Evolutionary conservation across 345 rosid species (phyloP).

Genomic region (Brassica juncea): DNA sequence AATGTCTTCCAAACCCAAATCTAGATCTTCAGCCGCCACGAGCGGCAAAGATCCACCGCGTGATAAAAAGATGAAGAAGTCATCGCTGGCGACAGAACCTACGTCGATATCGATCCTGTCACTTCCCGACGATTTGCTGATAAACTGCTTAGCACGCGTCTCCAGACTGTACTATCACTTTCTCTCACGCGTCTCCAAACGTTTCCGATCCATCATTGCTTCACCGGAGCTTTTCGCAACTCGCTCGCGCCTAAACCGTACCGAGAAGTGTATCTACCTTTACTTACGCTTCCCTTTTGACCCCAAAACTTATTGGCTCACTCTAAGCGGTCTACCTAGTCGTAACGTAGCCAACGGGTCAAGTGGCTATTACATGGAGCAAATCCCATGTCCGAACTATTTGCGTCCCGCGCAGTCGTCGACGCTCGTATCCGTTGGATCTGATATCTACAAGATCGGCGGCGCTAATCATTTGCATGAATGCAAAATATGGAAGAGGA

Average conservation of each 20-base stretch:
- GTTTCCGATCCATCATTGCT: slow-evolving; percentile 48
- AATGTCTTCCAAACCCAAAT: neutral
- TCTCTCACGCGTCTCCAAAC: slow-evolving; percentile 56
- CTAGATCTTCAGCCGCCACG: neutral
- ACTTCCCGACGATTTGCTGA: slow-evolving; percentile 60
- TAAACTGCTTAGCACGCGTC: slow-evolving; percentile 59
- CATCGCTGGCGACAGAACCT: neutral
- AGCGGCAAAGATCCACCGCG: neutral
- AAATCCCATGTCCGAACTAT: slow-evolving; percentile 18
- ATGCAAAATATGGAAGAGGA: neutral
- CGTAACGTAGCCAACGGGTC: neutral
- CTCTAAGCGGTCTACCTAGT: slow-evolving; percentile 35
- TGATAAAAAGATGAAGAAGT: neutral
- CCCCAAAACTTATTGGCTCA: slow-evolving; percentile 43
- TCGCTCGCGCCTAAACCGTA: slow-evolving; percentile 38
- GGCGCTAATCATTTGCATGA: slow-evolving; percentile 43
- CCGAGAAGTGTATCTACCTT: slow-evolving; percentile 58
- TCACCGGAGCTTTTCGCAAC: slow-evolving; percentile 54
- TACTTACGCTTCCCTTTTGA: slow-evolving; percentile 47
- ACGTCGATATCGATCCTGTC: neutral
- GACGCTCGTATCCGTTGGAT: slow-evolving; percentile 50
- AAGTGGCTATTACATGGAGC: neutral
- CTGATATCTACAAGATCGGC: slow-evolving; percentile 55
- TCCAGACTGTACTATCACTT: slow-evolving; percentile 55
- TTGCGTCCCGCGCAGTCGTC: slow-evolving; percentile 41